A percentile compares a stretch with the other conserved stretches of the same genome.
These are phyloP conservation scores for Sphenostylis stenocarpa DNA, from an alignment of 306 rosid genomes.

Conservation along the genomic window DNA sequence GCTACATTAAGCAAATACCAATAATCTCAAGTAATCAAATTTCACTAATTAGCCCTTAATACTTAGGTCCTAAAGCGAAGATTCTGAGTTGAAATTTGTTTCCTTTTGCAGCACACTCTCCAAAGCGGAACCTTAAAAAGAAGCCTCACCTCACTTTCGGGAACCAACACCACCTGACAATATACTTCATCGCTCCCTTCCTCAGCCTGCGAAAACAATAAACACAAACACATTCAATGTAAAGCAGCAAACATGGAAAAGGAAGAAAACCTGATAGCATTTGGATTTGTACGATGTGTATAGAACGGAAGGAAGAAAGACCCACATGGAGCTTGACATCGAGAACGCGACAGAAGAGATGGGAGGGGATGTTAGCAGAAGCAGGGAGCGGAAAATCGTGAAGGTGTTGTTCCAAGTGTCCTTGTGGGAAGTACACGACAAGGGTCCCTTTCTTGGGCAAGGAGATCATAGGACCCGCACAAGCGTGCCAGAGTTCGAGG, in stretches of 20 bases:
- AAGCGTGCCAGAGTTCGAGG: constrained; percentile 95
- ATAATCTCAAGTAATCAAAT: background rate
- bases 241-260: background rate
- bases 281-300: background rate
- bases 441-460: constrained; percentile 79
- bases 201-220: constrained; percentile 61
- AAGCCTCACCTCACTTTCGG: constrained; percentile 79
- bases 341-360: constrained; percentile 78
- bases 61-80: constrained; percentile 17
- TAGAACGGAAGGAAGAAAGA: background rate
- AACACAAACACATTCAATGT: background rate
- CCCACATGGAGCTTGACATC: constrained; percentile 87
- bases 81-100: constrained; percentile 1
- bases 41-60: background rate
- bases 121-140: background rate
- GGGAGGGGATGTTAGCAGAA: constrained; percentile 58
- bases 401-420: constrained; percentile 72
- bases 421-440: constrained; percentile 85
- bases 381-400: constrained; percentile 55
- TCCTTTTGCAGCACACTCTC: constrained; percentile 8
- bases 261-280: background rate
- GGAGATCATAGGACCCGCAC: constrained; percentile 87
- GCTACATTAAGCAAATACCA: background rate
- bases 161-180: constrained; percentile 72
- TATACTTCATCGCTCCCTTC: constrained; percentile 82